These are phyloP conservation scores for Apiospora malaysiana DNA, from an alignment of 2,329 filamentous ascomycete species.

Conservation along the genomic window DNA sequence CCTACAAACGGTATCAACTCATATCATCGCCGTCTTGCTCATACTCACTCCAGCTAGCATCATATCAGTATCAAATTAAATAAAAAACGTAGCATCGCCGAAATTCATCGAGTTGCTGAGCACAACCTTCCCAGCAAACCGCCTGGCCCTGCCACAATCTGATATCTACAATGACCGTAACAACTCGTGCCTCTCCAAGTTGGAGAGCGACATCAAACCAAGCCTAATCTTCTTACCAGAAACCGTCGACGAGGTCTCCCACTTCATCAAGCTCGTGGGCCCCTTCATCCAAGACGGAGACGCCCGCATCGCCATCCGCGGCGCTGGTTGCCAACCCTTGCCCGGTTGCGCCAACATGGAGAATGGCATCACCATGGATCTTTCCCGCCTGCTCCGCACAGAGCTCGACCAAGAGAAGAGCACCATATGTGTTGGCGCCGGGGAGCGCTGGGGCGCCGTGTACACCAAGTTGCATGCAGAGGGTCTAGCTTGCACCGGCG, in stretches of 20 bases:
- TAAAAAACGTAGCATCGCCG: background rate
- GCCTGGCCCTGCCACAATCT: background rate
- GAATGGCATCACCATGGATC: constrained; percentile 25
- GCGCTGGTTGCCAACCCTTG: constrained; percentile 26
- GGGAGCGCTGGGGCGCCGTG: constrained; percentile 24
- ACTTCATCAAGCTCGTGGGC: background rate
- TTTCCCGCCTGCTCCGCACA: constrained; percentile 21
- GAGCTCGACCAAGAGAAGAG: background rate
- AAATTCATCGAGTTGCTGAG: background rate
- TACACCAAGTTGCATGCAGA: constrained; percentile 19
- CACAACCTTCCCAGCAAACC: background rate
- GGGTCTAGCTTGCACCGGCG: constrained; percentile 19
- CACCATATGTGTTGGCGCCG: constrained; percentile 24
- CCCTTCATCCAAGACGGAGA: background rate
- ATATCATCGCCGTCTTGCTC: too few species aligned
- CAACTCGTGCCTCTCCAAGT: background rate
- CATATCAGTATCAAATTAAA: background rate
- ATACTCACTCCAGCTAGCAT: too few species aligned
- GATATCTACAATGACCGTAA: background rate
- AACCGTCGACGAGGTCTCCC: background rate
- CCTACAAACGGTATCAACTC: too few species aligned
- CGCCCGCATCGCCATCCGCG: constrained; percentile 26
- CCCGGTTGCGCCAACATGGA: constrained; percentile 26
- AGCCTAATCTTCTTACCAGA: background rate
- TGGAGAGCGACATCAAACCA: background rate